These are phyloP conservation scores for Oidiodendron maius DNA, from an alignment of 495 filamentous ascomycete species.

Conservation along the genomic window DNA sequence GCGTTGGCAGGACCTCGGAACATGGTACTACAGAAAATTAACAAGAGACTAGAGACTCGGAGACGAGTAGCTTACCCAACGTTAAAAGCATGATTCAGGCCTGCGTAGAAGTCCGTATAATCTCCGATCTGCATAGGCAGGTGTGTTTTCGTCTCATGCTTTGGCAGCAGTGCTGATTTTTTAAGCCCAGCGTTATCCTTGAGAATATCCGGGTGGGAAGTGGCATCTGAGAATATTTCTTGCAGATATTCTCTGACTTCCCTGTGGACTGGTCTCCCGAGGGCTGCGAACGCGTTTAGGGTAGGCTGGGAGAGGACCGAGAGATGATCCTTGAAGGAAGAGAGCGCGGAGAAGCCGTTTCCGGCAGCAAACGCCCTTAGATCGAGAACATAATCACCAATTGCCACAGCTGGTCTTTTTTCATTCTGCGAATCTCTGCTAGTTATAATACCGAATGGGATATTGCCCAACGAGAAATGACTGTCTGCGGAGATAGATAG, in stretches of 20 bases:
- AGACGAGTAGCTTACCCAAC: slow-evolving; percentile 27
- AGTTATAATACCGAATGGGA: slow-evolving; percentile 89
- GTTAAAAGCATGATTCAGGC: slow-evolving; percentile 79
- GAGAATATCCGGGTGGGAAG: slow-evolving; percentile 47
- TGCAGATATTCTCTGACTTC: slow-evolving; percentile 71
- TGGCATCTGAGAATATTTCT: slow-evolving; percentile 55
- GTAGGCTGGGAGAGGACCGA: slow-evolving; percentile 62
- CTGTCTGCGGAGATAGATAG: slow-evolving; percentile 56
- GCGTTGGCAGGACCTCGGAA: slow-evolving; percentile 80
- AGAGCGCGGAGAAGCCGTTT: slow-evolving; percentile 55
- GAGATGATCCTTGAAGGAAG: slow-evolving; percentile 49
- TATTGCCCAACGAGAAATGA: slow-evolving; percentile 81
- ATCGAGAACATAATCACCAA: slow-evolving; percentile 74
- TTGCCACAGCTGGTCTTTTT: slow-evolving; percentile 63
- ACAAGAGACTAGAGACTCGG: neutral
- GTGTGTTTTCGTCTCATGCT: slow-evolving; percentile 60
- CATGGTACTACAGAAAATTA: slow-evolving; percentile 44
- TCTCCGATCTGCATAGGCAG: slow-evolving; percentile 87
- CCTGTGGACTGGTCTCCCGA: slow-evolving; percentile 66
- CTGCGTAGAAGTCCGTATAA: slow-evolving; percentile 98
- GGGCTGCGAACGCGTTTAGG: slow-evolving; percentile 76
- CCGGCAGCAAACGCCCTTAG: slow-evolving; percentile 54
- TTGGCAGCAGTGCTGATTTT: slow-evolving; percentile 42
- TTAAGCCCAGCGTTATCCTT: slow-evolving; percentile 50
- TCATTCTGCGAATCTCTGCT: slow-evolving; percentile 38